phyloP scores from a whole-genome alignment of 768 basidiomycete species.

The Tulasnella sp. region DNA sequence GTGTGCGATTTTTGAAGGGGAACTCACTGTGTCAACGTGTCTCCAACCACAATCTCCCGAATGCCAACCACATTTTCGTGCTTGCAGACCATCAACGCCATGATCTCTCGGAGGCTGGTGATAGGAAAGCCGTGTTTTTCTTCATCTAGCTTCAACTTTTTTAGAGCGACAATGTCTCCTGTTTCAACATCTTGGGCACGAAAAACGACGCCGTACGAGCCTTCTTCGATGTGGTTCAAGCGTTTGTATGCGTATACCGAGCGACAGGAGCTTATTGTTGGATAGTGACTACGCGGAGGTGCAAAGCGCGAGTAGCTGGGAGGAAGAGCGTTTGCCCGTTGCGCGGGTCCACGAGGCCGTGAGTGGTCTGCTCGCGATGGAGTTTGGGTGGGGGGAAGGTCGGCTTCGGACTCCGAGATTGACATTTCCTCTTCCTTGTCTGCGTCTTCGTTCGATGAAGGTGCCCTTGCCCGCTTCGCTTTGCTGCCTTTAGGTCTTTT shows the following conservation, averaged over 20 bases:
- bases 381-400: not conserved
- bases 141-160: slow-evolving; percentile 97
- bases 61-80: slow-evolving; percentile 98
- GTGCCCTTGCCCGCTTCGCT: not conserved
- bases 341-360: not conserved
- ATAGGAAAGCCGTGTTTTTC: slow-evolving; percentile 99
- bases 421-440: not conserved
- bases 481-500: not conserved
- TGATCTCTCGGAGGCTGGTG: slow-evolving; percentile 89
- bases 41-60: slow-evolving; percentile 95
- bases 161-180: slow-evolving; percentile 92
- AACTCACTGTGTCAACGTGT: slow-evolving; percentile 97
- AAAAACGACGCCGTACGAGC: slow-evolving; percentile 95
- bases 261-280: slow-evolving; percentile 76
- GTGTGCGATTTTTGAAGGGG: not conserved
- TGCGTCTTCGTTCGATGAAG: slow-evolving; percentile 12
- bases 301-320: slow-evolving; percentile 46
- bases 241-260: slow-evolving; percentile 93
- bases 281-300: slow-evolving; percentile 72
- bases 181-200: slow-evolving; percentile 93
- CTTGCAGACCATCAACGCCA: slow-evolving; percentile 89
- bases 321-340: not conserved
- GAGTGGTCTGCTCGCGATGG: not conserved
- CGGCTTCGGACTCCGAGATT: not conserved
- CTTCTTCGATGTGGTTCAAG: slow-evolving; percentile 97